These are phyloP conservation scores for Omphalea diandra DNA, from an alignment of 441 rosid genomes.

Conservation along the genomic window DNA sequence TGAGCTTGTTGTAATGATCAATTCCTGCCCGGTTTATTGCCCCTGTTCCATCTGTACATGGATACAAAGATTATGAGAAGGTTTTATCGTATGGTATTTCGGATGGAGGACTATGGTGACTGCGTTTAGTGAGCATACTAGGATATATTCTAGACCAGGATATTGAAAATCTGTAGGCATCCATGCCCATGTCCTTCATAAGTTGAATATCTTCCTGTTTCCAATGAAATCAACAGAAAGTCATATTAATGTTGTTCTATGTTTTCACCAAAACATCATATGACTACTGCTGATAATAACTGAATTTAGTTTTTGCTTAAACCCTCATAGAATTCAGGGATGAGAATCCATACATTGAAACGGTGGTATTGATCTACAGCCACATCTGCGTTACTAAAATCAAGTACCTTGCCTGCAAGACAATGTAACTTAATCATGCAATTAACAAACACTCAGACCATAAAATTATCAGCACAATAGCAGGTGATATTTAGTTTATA, in stretches of 20 bases:
- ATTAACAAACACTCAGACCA: not conserved
- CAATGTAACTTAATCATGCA: not conserved
- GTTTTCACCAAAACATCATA: no score
- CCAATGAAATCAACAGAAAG: not conserved
- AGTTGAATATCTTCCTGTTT: conserved; percentile 35
- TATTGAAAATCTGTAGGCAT: conserved; percentile 41
- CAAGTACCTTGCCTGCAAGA: conserved; percentile 53
- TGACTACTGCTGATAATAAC: no score
- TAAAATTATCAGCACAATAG: no score
- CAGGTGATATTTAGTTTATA: no score
- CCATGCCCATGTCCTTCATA: conserved; percentile 41
- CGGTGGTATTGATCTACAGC: conserved; percentile 91
- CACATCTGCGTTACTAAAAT: conserved; percentile 81
- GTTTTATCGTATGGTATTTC: not conserved
- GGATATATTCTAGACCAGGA: conserved; percentile 39
- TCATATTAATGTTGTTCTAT: not conserved
- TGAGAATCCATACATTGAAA: conserved; percentile 43
- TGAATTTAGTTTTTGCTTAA: not conserved
- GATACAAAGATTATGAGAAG: not conserved
- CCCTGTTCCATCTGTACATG: conserved; percentile 65
- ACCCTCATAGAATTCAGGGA: not conserved
- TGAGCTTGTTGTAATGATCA: conserved; percentile 41
- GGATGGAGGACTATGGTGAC: not conserved
- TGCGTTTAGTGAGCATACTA: conserved; percentile 20
- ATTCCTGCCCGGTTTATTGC: conserved; percentile 70